Evolutionary conservation across 2,329 filamentous ascomycete species (phyloP).

Genomic region (Ascocoryne sarcoides): DNA sequence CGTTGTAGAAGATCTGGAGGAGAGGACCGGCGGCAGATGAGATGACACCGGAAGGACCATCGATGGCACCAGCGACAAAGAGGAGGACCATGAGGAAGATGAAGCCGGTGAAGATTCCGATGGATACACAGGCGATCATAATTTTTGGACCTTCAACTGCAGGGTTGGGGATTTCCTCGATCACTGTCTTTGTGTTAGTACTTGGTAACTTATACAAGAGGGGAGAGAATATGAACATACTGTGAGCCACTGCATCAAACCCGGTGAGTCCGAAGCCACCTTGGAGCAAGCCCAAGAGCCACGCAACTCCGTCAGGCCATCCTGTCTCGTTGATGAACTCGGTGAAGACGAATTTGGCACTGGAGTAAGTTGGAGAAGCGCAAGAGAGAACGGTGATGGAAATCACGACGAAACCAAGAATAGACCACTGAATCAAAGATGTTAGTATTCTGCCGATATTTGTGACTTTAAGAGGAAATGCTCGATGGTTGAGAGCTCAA

Average conservation of each 20-base stretch:
- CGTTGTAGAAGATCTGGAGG: constrained; percentile 42
- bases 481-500: too few species aligned
- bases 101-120: constrained; percentile 40
- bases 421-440: constrained; percentile 34
- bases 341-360: constrained; percentile 43
- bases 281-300: constrained; percentile 44
- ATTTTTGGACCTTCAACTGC: constrained; percentile 40
- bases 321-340: constrained; percentile 47
- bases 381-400: constrained; percentile 42
- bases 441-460: too few species aligned
- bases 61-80: constrained; percentile 24
- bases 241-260: constrained; percentile 30
- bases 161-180: constrained; percentile 44
- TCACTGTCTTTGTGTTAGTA: constrained; percentile 30
- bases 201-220: neutral
- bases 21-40: constrained; percentile 37
- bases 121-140: constrained; percentile 39
- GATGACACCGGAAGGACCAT: constrained; percentile 34
- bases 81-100: constrained; percentile 35
- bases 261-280: constrained; percentile 44
- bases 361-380: constrained; percentile 42
- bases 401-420: constrained; percentile 42
- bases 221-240: constrained; percentile 2
- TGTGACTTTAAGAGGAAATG: too few species aligned
- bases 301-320: constrained; percentile 40